Percentiles rank a stretch among this genome's conserved stretches.
Evolutionary conservation across 73 alveolate species (phyloP).

Genomic region (Tetrahymena elliotti): DNA sequence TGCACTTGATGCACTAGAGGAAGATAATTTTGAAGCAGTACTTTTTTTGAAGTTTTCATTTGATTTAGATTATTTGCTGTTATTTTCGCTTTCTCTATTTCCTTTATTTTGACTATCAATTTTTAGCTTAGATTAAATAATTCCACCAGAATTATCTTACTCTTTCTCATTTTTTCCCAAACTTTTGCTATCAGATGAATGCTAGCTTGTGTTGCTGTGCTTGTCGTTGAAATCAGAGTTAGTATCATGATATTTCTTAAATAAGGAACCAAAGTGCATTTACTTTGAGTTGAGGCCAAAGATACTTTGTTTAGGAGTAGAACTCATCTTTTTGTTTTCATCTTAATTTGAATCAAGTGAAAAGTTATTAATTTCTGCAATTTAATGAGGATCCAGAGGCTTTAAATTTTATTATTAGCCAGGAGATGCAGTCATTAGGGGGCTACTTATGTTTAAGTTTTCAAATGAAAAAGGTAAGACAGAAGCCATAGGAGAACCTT

Average conservation of each 20-base stretch:
- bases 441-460: not conserved
- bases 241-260: not conserved
- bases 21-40: not conserved
- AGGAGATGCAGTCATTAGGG: not conserved
- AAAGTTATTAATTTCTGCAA: not conserved
- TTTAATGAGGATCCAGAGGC: not conserved
- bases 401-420: not conserved
- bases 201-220: not conserved
- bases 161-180: not conserved
- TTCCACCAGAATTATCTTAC: not conserved
- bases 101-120: not conserved
- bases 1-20: not conserved
- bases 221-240: not conserved
- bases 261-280: not conserved
- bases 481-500: not conserved
- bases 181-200: not conserved
- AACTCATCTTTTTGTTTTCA: not conserved
- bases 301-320: not conserved
- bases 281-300: not conserved
- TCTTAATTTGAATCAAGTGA: not conserved
- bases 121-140: not conserved
- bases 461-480: not conserved
- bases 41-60: not conserved
- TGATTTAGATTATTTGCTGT: not conserved
- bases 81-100: not conserved